Evolutionary conservation across 2,329 filamentous ascomycete genomes (phyloP), one percentile per base, ranked within the genome.

Genomic region (Xylaria polymorpha): DNA sequence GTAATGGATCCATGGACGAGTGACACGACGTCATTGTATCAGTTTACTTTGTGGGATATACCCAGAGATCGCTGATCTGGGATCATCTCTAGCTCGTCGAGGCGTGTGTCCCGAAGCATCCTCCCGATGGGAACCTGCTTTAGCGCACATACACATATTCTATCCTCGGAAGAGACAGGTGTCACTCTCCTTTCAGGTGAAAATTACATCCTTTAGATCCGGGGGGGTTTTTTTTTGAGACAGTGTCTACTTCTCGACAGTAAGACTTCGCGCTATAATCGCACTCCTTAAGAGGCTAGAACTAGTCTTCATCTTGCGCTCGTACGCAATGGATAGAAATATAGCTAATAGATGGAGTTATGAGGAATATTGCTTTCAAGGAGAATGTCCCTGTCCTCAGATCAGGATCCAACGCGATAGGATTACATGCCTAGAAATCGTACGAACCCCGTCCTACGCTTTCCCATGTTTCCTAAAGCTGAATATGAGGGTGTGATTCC

Each of bases 81-180:
- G 29, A 57, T 35, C 51, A 64, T 10, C 41, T 9, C 46, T n/a
- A 0, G 25, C 46, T 53, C 44, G 22, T 63, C 32, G 55, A 65
- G 51, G 20, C 12, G 67, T 61, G 44, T 65, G 53, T 58, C 20
- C 56, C 46, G 48, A 67, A 37, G 64, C 61, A 61, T 25, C 35
- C 41, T 70, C 46, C 69, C 67, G 69, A 70, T 65, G 55, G 61
- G 41, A 67, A 60, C 69, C 64, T 46, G 64, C 57, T 14, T 69
- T 64, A 59, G 58, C 60, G 41, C 48, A 43, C 46, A 37, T 57
- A 44, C 48, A 37, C 46, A 37, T 57, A 44, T 46, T 48, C 18
- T 46, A 51, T 56, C 46, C n/a, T 61, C 46, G 41, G 29, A 41
- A 57, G 29, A 43, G 12, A 43, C 39, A 25, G 18, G 61, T 62